phyloP scores from a whole-genome alignment of 768 basidiomycete species.

The Agrocybe chaxingu region DNA sequence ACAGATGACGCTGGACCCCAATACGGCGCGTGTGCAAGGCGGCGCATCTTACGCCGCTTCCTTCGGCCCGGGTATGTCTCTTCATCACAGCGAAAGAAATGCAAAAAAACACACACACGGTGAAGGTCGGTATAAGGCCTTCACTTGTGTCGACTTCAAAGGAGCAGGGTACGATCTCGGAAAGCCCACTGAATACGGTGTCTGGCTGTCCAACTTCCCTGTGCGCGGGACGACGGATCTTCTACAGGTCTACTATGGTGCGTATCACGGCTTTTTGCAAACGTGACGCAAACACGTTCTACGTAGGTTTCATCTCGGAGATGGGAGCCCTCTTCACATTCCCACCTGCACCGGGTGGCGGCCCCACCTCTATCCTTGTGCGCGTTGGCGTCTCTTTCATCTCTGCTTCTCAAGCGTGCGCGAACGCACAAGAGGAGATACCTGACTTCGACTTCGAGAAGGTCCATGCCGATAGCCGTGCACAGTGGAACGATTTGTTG shows the following conservation, averaged over 20 bases:
- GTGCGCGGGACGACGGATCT: conserved; percentile 42
- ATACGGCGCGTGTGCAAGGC: conserved; percentile 49
- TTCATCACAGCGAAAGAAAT: neutral
- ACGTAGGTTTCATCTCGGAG: conserved; percentile 44
- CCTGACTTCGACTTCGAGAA: conserved; percentile 53
- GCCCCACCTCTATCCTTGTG: conserved; percentile 44
- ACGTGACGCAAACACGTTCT: neutral
- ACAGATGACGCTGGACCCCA: conserved; percentile 42
- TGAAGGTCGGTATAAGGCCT: conserved; percentile 50
- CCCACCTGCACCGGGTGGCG: conserved; percentile 32
- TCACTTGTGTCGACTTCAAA: conserved; percentile 59
- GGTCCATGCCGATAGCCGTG: conserved; percentile 39
- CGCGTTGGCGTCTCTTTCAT: conserved; percentile 68
- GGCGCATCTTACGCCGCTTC: conserved; percentile 47
- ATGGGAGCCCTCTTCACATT: conserved; percentile 55
- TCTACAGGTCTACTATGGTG: conserved; percentile 48
- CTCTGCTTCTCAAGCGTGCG: conserved; percentile 56
- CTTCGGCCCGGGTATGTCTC: conserved; percentile 46
- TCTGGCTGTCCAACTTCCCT: conserved; percentile 49
- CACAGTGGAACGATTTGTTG: conserved; percentile 57
- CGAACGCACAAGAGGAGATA: conserved; percentile 60
- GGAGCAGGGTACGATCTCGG: conserved; percentile 46
- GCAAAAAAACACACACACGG: neutral
- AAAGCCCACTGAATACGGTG: conserved; percentile 52
- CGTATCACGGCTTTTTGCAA: conserved; percentile 4